A percentile compares a stretch with the other conserved stretches of the same genome.
phyloP scores from a whole-genome alignment of 2,329 filamentous ascomycete species.

The Camptophora hylomeconis region DNA sequence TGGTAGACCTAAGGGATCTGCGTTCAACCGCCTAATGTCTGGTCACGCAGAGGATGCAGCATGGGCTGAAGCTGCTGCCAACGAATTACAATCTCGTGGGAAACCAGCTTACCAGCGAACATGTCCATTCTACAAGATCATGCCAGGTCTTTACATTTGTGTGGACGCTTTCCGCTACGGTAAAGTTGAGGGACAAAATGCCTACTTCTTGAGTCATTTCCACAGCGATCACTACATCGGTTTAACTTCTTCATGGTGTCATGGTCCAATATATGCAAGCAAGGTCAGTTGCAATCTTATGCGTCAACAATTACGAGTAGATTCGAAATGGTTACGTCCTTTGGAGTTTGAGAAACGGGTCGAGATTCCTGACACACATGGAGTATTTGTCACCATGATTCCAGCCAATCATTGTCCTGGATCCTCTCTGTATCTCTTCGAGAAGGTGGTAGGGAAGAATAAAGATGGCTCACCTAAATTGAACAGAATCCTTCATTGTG shows the following conservation, averaged over 20 bases:
- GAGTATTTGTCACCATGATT: constrained; percentile 85
- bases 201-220: constrained; percentile 95
- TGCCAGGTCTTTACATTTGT: constrained; percentile 82
- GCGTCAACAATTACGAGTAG: constrained; percentile 70
- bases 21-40: constrained; percentile 89
- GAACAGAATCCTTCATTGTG: constrained; percentile 84
- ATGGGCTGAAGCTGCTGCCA: constrained; percentile 74
- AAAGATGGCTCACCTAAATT: constrained; percentile 37
- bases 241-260: constrained; percentile 72
- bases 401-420: constrained; percentile 94
- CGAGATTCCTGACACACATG: constrained; percentile 69
- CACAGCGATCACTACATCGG: constrained; percentile 97
- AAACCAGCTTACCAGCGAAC: constrained; percentile 79
- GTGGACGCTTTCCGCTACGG: constrained; percentile 96
- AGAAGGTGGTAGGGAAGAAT: constrained; percentile 57
- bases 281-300: constrained; percentile 83
- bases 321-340: constrained; percentile 71
- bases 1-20: constrained; percentile 41
- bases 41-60: constrained; percentile 79
- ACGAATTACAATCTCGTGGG: constrained; percentile 64
- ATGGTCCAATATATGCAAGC: constrained; percentile 95
- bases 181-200: constrained; percentile 78
- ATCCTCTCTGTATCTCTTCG: constrained; percentile 84
- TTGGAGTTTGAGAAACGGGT: constrained; percentile 72
- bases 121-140: constrained; percentile 97